phyloP scores from a whole-genome alignment of 306 rosid species.

The Vigna nakashimae region DNA sequence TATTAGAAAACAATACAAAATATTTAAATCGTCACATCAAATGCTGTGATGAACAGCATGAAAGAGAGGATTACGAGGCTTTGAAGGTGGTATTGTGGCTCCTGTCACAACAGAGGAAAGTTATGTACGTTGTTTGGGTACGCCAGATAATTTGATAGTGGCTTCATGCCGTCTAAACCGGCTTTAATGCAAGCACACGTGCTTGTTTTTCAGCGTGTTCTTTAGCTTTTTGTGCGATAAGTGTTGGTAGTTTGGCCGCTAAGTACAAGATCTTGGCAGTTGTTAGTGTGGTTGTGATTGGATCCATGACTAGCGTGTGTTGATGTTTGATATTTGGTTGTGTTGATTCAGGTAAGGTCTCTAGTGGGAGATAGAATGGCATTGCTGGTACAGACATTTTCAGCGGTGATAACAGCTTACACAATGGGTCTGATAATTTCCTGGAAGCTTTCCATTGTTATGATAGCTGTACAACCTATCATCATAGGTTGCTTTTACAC shows the following conservation, averaged over 20 bases:
- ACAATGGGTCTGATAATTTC: constrained; percentile 56
- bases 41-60: background rate
- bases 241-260: background rate
- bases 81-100: background rate
- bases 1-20: too few relatives aligned
- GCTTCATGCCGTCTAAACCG: constrained; percentile 21
- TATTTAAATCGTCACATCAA: background rate
- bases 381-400: constrained; percentile 53
- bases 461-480: constrained; percentile 56
- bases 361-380: constrained; percentile 63
- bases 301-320: background rate
- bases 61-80: background rate
- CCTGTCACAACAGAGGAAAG: background rate
- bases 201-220: constrained; percentile 8
- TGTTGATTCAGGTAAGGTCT: constrained; percentile 55
- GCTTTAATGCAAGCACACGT: background rate
- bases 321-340: background rate
- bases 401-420: constrained; percentile 57
- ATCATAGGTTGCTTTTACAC: constrained; percentile 51
- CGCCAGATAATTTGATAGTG: background rate
- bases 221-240: constrained; percentile 11
- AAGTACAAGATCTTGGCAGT: background rate
- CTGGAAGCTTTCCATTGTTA: constrained; percentile 57
- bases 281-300: background rate
- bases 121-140: background rate